Conservation (phyloP, 31 red algal species). For the Odonthalia washingtoniensis region DNA sequence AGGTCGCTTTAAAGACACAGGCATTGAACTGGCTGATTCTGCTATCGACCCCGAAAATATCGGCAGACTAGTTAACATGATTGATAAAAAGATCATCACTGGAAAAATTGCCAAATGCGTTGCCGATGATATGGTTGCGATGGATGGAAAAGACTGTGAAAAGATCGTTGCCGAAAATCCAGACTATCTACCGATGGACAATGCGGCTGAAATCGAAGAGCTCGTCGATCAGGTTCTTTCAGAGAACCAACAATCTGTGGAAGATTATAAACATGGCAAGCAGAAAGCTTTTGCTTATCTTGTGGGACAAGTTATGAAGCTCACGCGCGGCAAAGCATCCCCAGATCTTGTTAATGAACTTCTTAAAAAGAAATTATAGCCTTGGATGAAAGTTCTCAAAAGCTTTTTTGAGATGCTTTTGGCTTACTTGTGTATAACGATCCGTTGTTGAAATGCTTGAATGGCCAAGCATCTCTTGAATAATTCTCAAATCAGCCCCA, state of each 20-base stretch:
- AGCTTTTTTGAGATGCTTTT: constrained; percentile 6
- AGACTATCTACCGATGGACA: neutral
- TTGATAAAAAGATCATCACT: constrained; percentile 91
- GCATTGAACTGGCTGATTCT: constrained; percentile 60
- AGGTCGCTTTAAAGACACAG: constrained; percentile 73
- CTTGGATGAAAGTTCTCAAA: constrained; percentile 6
- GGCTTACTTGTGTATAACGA: constrained; percentile 14
- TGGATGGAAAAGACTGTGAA: neutral
- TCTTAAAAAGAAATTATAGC: constrained; percentile 27
- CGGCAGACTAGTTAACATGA: constrained; percentile 88
- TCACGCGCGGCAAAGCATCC: constrained; percentile 35
- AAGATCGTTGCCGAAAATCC: constrained; percentile 17
- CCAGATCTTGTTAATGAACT: constrained; percentile 23
- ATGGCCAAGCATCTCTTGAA: constrained; percentile 28
- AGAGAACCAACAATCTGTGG: constrained; percentile 16
- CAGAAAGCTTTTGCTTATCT: constrained; percentile 21
- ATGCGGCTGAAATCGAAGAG: constrained; percentile 14
- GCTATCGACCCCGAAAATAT: constrained; percentile 57
- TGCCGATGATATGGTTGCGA: neutral
- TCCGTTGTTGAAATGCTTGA: constrained; percentile 11
- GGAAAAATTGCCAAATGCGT: constrained; percentile 75
- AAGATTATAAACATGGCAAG: constrained; percentile 27
- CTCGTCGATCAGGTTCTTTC: constrained; percentile 30
- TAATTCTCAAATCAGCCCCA: constrained; percentile 17
- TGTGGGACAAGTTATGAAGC: constrained; percentile 44